Conservation (phyloP, 345 rosid species). For the Sonneratia alba region DNA sequence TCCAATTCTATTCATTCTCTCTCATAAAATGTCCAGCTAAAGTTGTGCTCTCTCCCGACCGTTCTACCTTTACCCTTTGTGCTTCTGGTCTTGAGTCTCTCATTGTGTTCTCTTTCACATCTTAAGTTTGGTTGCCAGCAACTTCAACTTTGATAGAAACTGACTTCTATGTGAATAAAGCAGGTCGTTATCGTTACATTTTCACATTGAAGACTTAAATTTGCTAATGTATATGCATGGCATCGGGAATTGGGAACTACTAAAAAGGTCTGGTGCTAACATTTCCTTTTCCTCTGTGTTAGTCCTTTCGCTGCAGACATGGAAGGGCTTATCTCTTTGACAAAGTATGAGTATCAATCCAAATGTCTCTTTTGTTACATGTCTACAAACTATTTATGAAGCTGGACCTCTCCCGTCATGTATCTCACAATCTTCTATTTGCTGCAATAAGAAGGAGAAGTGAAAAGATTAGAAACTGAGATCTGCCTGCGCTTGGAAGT, state of each 20-base stretch:
- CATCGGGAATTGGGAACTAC: neutral
- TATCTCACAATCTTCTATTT: neutral
- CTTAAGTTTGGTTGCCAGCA: neutral
- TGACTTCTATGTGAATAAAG: neutral
- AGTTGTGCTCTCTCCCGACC: neutral
- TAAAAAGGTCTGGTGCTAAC: constrained; percentile 20
- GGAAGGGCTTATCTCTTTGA: constrained; percentile 96
- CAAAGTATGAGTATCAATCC: constrained; percentile 70
- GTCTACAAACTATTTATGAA: neutral
- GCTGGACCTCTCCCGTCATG: neutral
- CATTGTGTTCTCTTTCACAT: neutral
- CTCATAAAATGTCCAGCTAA: neutral
- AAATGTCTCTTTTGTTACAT: neutral
- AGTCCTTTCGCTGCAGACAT: constrained; percentile 83
- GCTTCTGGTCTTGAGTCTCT: neutral
- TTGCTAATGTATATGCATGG: neutral
- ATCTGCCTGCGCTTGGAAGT: too few species aligned
- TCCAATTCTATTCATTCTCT: neutral
- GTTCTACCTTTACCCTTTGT: neutral
- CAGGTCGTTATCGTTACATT: neutral
- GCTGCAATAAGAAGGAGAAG: neutral
- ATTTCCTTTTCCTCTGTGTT: constrained; percentile 7
- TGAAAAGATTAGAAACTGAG: too few species aligned
- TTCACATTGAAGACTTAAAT: neutral
- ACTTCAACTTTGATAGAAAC: neutral